phyloP scores from a whole-genome alignment of 352 stramenopile genomes.

The Pythium grandisporangium region DNA sequence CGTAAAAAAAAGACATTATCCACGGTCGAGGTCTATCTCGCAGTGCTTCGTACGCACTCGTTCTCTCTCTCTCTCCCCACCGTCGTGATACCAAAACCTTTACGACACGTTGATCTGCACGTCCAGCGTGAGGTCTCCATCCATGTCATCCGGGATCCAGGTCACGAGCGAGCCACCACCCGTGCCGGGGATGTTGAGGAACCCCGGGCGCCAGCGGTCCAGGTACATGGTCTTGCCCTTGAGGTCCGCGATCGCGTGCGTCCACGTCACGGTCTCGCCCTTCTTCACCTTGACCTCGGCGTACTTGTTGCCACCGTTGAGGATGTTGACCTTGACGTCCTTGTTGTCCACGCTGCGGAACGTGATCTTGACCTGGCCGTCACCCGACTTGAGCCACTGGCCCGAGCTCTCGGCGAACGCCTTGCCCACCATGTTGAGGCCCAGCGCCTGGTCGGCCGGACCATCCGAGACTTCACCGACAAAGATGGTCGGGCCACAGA shows the following conservation, averaged over 20 bases:
- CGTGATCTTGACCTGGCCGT: conserved; percentile 5
- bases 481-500: conserved; percentile 48
- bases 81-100: too few relatives aligned
- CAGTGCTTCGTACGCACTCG: too few relatives aligned
- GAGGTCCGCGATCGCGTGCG: conserved; percentile 14
- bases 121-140: conserved; percentile 5
- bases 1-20: too few relatives aligned
- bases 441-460: conserved; percentile 23
- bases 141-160: conserved; percentile 31
- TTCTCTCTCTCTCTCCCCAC: too few relatives aligned
- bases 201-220: conserved; percentile 46
- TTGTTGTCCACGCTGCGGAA: conserved; percentile 8
- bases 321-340: conserved; percentile 7
- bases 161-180: conserved; percentile 39
- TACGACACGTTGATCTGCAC: conserved; percentile 11
- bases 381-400: conserved; percentile 14
- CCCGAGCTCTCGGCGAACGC: conserved; percentile 34
- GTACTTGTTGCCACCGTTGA: conserved; percentile 1
- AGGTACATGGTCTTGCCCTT: conserved; percentile 57
- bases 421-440: conserved; percentile 22
- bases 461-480: conserved; percentile 50
- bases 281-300: background rate
- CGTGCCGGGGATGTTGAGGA: conserved; percentile 32
- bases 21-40: too few relatives aligned
- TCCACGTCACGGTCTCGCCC: conserved; percentile 1